phyloP scores from a whole-genome alignment of 805 yeast genomes.

The Wickerhamomyces bisporus region DNA sequence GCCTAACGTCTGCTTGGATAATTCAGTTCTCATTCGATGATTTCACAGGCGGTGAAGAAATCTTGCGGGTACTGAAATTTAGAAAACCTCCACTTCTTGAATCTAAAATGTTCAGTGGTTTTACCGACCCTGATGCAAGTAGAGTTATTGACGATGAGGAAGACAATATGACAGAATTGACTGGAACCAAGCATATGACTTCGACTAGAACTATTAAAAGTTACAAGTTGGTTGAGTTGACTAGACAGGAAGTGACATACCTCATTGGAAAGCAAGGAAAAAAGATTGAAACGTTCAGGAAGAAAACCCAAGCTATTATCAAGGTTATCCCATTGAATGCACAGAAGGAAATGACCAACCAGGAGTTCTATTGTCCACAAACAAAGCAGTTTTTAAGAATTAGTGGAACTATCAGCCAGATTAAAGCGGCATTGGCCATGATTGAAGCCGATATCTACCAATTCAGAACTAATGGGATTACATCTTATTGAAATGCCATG shows the following conservation, averaged over 20 bases:
- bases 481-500: conserved; percentile 5
- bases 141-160: too few relatives aligned
- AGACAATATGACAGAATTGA: too few relatives aligned
- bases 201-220: not conserved
- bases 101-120: too few relatives aligned
- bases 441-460: conserved; percentile 23
- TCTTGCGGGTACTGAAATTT: not conserved
- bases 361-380: conserved; percentile 4
- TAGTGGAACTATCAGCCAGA: conserved; percentile 25
- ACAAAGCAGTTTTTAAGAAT: conserved; percentile 27
- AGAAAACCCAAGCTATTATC: conserved; percentile 31
- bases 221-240: conserved; percentile 14
- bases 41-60: not conserved
- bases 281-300: conserved; percentile 32
- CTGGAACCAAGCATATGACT: too few relatives aligned
- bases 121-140: too few relatives aligned
- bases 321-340: conserved; percentile 32
- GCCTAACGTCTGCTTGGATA: not conserved
- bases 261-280: conserved; percentile 41
- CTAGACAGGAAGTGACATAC: conserved; percentile 32
- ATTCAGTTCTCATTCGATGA: not conserved
- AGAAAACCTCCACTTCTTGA: not conserved
- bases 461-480: conserved; percentile 11
- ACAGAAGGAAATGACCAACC: conserved; percentile 12
- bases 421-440: conserved; percentile 22